These are phyloP conservation scores for Pestalotiopsis sp. DNA, from an alignment of 2,329 filamentous ascomycete genomes.

Conservation along the genomic window DNA sequence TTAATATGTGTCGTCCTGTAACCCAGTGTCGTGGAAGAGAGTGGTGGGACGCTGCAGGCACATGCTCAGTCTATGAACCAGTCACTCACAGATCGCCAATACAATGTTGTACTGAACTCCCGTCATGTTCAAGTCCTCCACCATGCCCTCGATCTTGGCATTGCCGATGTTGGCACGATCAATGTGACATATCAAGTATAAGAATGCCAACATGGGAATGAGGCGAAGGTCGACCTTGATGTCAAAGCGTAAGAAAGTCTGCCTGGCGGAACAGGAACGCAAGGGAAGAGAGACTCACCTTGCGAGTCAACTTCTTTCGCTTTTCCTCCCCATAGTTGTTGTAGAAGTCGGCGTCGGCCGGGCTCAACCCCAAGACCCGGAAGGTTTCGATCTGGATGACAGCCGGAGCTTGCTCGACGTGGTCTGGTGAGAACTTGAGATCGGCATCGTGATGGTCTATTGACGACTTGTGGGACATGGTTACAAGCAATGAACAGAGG, in stretches of 20 bases:
- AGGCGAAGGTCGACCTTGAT: constrained; percentile 29
- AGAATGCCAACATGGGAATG: constrained; percentile 53
- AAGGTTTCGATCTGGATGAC: constrained; percentile 28
- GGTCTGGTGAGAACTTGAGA: constrained; percentile 14
- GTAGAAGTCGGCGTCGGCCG: constrained; percentile 31
- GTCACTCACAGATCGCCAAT: constrained; percentile 61
- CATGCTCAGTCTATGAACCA: constrained; percentile 24
- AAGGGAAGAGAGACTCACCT: constrained; percentile 18
- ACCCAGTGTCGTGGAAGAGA: background rate
- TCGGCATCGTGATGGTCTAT: constrained; percentile 16
- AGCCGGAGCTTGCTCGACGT: constrained; percentile 19
- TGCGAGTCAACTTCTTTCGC: constrained; percentile 24
- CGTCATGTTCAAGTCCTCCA: constrained; percentile 49
- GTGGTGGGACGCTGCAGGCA: background rate
- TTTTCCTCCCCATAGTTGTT: constrained; percentile 21
- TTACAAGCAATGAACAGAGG: background rate
- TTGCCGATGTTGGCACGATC: constrained; percentile 52
- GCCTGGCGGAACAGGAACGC: background rate
- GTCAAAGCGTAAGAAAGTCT: background rate
- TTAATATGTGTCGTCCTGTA: background rate
- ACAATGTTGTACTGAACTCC: constrained; percentile 47
- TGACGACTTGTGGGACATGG: constrained; percentile 8
- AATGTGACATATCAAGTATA: constrained; percentile 56
- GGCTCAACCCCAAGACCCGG: constrained; percentile 29
- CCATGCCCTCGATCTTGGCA: constrained; percentile 44